Base-by-base conservation (phyloP, 495 filamentous ascomycete species). In the Aspergillus saccharolyticus region DNA sequence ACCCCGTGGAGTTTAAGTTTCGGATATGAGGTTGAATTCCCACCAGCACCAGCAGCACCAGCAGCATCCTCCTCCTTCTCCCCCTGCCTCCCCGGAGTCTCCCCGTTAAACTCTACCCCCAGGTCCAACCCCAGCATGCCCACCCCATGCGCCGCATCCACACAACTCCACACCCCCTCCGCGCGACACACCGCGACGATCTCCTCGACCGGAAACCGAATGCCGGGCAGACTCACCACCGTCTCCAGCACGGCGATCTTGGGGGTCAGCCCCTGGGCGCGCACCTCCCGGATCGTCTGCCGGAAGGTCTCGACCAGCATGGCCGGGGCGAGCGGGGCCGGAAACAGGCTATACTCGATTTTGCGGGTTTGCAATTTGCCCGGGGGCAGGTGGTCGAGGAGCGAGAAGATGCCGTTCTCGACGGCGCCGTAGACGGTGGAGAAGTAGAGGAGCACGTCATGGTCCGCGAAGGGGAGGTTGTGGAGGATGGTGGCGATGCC, bases 101-200 rank as follows among this genome's bases (percentile, higher is more conserved):
- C 25, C 25, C 25, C 25, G 4, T 3, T 28, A 39, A 39, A 39
- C n/a, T 90, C 68, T 20, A 59, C 66, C 0, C 62, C 62, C 19
- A 96, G 72, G 61, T 91, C 79, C 16, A 97, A 71, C 2, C 74
- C 74, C 18, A 96, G 79, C 54, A 91, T 85, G 0, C 92, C 92
- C 30, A 96, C 74, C 4, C 88, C 87, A 66, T 96, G 91, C 4
- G 90, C 91, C 3, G 78, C 91, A 63, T 96, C 91, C n/a, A 96
- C 72, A 19, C 86, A 66, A 61, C 78, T 83, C 64, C 84, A 68
- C 0, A 94, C 74, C 0, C 80, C 83, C 19, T 83, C 70, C 53
- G 83, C 78, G n/a, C 75, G 76, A 63, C 91, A 93, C 0, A 83
- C 77, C 0, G 67, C 69, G 2, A 79, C 78, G 0, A 96, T 68